These are phyloP conservation scores for Lyophyllum semitale DNA, from an alignment of 768 basidiomycete genomes.

Conservation along the genomic window DNA sequence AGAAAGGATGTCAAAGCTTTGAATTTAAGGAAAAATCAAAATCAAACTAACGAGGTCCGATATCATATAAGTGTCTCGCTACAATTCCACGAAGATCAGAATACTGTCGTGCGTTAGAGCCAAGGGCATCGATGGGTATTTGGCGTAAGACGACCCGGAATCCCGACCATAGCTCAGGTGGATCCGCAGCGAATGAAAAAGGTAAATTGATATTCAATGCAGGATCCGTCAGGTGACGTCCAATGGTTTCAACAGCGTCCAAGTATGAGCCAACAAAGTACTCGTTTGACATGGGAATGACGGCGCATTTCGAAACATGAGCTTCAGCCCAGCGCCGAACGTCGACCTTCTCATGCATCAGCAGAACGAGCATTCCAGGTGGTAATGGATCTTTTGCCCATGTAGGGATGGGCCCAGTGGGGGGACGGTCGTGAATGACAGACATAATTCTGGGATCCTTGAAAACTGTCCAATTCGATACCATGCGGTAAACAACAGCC, in stretches of 20 bases:
- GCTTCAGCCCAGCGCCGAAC: slow-evolving; percentile 64
- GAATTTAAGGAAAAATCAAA: slow-evolving; percentile 14
- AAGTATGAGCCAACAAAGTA: slow-evolving; percentile 51
- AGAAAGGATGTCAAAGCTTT: slow-evolving; percentile 11
- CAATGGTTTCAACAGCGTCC: slow-evolving; percentile 43
- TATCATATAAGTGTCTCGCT: slow-evolving; percentile 60
- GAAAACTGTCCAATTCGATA: slow-evolving; percentile 63
- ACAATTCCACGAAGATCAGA: slow-evolving; percentile 55
- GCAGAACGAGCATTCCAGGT: slow-evolving; percentile 58
- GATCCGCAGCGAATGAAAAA: slow-evolving; percentile 38
- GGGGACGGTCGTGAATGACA: slow-evolving; percentile 38
- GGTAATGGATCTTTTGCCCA: slow-evolving; percentile 67
- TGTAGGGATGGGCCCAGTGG: slow-evolving; percentile 33
- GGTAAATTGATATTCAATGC: slow-evolving; percentile 7
- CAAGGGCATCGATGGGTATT: slow-evolving; percentile 47
- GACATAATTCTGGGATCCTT: slow-evolving; percentile 47
- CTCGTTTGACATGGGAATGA: slow-evolving; percentile 46
- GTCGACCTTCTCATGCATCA: slow-evolving; percentile 48
- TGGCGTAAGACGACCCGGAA: slow-evolving; percentile 47
- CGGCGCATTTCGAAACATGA: slow-evolving; percentile 40
- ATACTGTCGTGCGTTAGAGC: slow-evolving; percentile 32
- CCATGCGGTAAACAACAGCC: slow-evolving; percentile 60
- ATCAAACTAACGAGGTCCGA: slow-evolving; percentile 57
- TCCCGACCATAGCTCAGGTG: slow-evolving; percentile 54
- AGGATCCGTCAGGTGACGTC: slow-evolving; percentile 16